phyloP scores from a whole-genome alignment of 495 filamentous ascomycete genomes.

The Annulohypoxylon nitens region DNA sequence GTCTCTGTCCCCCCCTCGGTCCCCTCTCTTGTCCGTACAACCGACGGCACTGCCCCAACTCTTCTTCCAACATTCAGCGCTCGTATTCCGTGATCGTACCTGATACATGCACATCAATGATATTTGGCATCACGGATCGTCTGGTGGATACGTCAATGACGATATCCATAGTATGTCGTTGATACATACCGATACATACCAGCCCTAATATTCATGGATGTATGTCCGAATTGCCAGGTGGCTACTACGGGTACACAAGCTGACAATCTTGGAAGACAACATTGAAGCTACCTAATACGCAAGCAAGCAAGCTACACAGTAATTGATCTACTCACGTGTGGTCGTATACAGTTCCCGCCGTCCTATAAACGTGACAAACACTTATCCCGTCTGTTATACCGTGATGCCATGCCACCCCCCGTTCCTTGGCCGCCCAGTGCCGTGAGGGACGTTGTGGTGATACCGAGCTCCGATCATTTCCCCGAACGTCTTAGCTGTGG shows the following conservation, averaged over 20 bases:
- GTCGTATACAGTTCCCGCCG: conserved; percentile 30
- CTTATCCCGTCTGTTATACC: conserved; percentile 26
- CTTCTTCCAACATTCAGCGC: conserved; percentile 7
- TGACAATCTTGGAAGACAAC: not conserved
- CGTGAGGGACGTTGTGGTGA: conserved; percentile 22
- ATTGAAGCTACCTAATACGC: not conserved
- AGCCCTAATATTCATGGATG: not conserved
- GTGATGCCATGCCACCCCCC: conserved; percentile 5
- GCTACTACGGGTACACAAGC: not conserved
- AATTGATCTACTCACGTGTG: conserved; percentile 44
- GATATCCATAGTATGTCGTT: no score
- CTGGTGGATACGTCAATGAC: no score
- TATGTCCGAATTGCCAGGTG: not conserved
- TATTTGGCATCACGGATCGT: not conserved
- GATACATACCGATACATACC: no score
- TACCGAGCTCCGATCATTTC: conserved; percentile 45
- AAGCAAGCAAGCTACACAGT: not conserved
- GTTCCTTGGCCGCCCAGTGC: not conserved
- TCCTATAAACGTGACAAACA: conserved; percentile 32
- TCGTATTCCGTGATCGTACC: conserved; percentile 46
- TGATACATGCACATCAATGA: conserved; percentile 26
- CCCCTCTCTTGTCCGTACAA: not conserved
- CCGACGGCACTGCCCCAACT: conserved; percentile 16
- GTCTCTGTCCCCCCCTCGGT: not conserved
- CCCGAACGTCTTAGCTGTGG: conserved; percentile 29